phyloP scores from a whole-genome alignment of 2,329 filamentous ascomycete species.

The Cordyceps fumosorosea region DNA sequence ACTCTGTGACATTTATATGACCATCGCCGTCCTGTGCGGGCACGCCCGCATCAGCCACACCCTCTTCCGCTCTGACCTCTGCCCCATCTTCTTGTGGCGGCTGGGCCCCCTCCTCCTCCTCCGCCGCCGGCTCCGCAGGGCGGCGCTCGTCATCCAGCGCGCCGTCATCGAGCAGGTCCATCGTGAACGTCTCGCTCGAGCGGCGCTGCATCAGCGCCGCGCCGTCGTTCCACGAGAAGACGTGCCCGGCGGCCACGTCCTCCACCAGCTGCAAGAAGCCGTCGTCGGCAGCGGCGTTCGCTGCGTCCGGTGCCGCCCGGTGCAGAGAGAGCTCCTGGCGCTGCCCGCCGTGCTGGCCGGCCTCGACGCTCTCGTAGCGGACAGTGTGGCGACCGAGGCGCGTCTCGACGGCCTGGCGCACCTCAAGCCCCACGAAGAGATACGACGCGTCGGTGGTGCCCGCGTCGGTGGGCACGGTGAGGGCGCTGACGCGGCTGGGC shows the following conservation, averaged over 20 bases:
- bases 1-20: background rate
- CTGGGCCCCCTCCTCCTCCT: background rate
- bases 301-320: constrained; percentile 10
- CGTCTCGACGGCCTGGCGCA: constrained; percentile 40
- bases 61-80: background rate
- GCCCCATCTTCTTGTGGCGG: background rate
- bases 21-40: too few species aligned
- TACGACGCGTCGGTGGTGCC: constrained; percentile 22
- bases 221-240: constrained; percentile 31
- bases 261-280: constrained; percentile 24
- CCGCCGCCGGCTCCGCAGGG: background rate
- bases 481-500: constrained; percentile 23
- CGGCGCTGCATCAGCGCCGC: constrained; percentile 21
- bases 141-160: background rate
- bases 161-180: constrained; percentile 21
- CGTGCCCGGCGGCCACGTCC: constrained; percentile 24
- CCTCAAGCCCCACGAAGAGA: constrained; percentile 45
- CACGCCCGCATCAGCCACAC: too few species aligned
- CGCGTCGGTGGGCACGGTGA: constrained; percentile 23
- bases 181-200: constrained; percentile 22
- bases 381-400: constrained; percentile 39
- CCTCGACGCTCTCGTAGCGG: constrained; percentile 46
- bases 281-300: background rate
- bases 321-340: constrained; percentile 45
- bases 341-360: constrained; percentile 43